Base-by-base conservation (phyloP, 441 rosid genomes). In the Gossypium davidsonii region DNA sequence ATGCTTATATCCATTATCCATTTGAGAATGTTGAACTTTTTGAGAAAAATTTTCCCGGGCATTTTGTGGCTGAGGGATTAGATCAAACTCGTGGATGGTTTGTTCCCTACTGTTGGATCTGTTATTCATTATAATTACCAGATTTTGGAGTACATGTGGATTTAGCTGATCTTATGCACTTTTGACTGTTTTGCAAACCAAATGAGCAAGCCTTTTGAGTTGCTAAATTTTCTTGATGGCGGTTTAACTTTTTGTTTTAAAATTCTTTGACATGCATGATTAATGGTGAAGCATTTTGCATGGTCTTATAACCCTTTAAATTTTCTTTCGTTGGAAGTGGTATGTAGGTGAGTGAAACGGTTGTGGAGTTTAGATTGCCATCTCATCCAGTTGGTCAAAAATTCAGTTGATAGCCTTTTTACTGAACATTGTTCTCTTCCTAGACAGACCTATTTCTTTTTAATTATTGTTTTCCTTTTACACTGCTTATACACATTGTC, bases 41-140 rank as follows among this genome's bases (percentile, higher is more conserved):
- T 79, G 98, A 92, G 83, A 86, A 85, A 74, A 96, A 92, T 74
- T 96, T 93, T 82, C 98, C 99, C 59, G 98, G 99, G 81, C 84
- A 94, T 84, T 96, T 96, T 86, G 87, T 94, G 76, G 98, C 99
- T 34, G 99, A 96, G 85, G 98, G 99, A 70, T 85, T 96, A 70
- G 99, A 96, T 84, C 99, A 96, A 86, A 96, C 99, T 56, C 97
- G 98, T 73, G 99, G 99, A 87, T 96, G 99, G 98, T 94, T 73
- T 74, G 93, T 80, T 74, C 79, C 76, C 59, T 42, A 57, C 66
- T 28, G 8, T 17, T 74, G 11, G 55, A 48, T 71, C 51, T 65
- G 34, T 10, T 70, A 15, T 34, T 69, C 53, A 39, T 9, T 31
- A 18, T 56, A 46, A 11, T 37, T 23, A 21, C 23, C 67, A 39